A percentile compares a stretch with the other conserved stretches of the same genome.
Evolutionary conservation across 352 stramenopile genomes (phyloP).

Genomic region (Globisporangium canariense): DNA sequence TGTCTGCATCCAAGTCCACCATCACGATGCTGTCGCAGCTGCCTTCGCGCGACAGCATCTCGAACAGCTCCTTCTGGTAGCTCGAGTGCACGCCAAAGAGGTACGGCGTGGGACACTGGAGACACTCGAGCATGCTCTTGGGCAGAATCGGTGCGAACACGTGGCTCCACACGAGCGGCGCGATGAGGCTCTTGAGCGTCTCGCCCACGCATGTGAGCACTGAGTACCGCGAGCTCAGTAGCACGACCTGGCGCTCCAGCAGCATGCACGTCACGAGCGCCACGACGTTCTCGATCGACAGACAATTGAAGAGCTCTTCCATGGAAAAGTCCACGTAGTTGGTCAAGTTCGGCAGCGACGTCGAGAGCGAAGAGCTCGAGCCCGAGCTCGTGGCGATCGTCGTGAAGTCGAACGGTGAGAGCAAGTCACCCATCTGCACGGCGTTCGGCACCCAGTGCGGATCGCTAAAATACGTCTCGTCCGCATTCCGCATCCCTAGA

Average conservation of each 20-base stretch:
- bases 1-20: conserved; percentile 67
- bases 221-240: conserved; percentile 77
- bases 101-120: conserved; percentile 83
- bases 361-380: conserved; percentile 6
- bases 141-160: conserved; percentile 83
- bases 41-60: conserved; percentile 75
- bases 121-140: conserved; percentile 74
- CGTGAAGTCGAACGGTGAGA: conserved; percentile 66
- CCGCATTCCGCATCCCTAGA: conserved; percentile 34
- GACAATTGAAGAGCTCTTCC: conserved; percentile 76
- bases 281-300: conserved; percentile 72
- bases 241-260: conserved; percentile 73
- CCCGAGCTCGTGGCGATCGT: conserved; percentile 20
- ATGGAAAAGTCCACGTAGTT: conserved; percentile 77
- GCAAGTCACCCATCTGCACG: conserved; percentile 54
- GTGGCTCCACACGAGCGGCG: conserved; percentile 81
- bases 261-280: conserved; percentile 68
- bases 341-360: conserved; percentile 46
- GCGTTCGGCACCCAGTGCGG: conserved; percentile 54
- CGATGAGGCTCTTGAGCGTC: conserved; percentile 73
- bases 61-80: conserved; percentile 57
- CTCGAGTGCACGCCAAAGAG: conserved; percentile 83
- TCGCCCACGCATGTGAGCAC: conserved; percentile 77
- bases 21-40: conserved; percentile 70
- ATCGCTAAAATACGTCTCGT: conserved; percentile 51